Evolutionary conservation across 768 basidiomycete species (phyloP), one percentile per base, ranked within the genome.

Genomic region (Tephrocybe sp.): DNA sequence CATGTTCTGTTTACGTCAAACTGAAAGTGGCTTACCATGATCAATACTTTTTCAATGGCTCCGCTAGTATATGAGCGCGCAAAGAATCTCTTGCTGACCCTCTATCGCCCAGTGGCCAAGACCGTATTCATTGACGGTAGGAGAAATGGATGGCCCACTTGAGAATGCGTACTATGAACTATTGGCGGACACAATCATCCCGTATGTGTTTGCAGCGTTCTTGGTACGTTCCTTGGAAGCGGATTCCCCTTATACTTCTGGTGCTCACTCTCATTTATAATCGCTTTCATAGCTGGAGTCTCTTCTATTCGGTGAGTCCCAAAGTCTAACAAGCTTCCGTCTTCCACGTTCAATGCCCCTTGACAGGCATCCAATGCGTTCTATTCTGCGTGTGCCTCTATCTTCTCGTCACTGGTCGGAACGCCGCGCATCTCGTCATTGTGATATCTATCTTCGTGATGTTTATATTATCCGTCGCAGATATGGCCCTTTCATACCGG

Each of bases 301-400:
- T 26, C 45, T 57, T 9, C 24, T 49, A 31, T 57, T 51, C 21
- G 56, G 52, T 57, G 28, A 53, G 26, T 8, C 35, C n/a, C n/a
- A n/a, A n/a, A n/a, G n/a, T n/a, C n/a, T n/a, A n/a, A n/a, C n/a
- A n/a, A n/a, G n/a, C n/a, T n/a, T n/a, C n/a, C n/a, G n/a, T n/a
- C n/a, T n/a, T n/a, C n/a, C n/a, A n/a, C n/a, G n/a, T n/a, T n/a
- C n/a, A n/a, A 25, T 15, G 5, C 13, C 16, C 18, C 31, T 31
- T 15, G n/a, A 21, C 45, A 68, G 72, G 71, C 22, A 63, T 71
- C 43, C 72, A 72, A 52, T 53, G 62, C 13, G 62, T 71, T 28
- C 63, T 75, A 24, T 73, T 70, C 55, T 54, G 55, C 25, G 65
- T 70, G 42, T 71, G 71, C 49, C 35, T 63, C 32, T 68, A 59